Evolutionary conservation across 768 basidiomycete species (phyloP), one percentile per base, ranked within the genome.

Genomic region (Termitomyces sp.): DNA sequence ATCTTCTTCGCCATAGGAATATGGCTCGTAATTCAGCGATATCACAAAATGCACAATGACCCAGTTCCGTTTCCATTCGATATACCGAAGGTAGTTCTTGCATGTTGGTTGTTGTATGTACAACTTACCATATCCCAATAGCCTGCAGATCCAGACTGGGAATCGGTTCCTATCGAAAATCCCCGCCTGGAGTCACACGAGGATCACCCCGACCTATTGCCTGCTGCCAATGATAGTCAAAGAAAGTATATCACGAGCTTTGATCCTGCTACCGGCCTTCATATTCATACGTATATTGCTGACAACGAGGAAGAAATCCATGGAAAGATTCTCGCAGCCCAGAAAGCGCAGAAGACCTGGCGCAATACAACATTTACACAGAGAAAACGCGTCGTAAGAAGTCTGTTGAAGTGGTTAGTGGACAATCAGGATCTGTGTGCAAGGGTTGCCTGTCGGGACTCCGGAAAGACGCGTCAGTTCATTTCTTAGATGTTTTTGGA

Each of bases 331-430:
- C 61, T 67, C 8, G 75, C 69, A 32, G 93, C 95, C 0, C 76
- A 78, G 14, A 66, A 71, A 0, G 93, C 94, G 1, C 93, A 94
- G 71, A 75, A 78, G 55, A 65, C 66, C n/a, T 97, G 94, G 94
- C 80, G 80, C 20, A 68, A 81, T 8, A 92, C 88, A 17, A 85
- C 86, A 0, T 98, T 95, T 70, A 79, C 82, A 1, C 85, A 96
- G 66, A 81, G 97, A 46, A 81, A 89, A 70, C 84, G 90, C 63
- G 91, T 99, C 46, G 77, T 98, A 69, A 79, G 92, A 54, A 96
- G 92, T 68, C 71, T 99, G 63, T 79, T 94, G 69, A 91, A 91
- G 65, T 99, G 96, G 96, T 79, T 96, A 5, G 87, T 98, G 38
- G 87, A 91, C 64, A 95, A 98, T 68, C 91, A 95, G 76, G 90